Evolutionary conservation across 164 flowering plant species (phyloP).

Genomic region (Brasenia schreberi): DNA sequence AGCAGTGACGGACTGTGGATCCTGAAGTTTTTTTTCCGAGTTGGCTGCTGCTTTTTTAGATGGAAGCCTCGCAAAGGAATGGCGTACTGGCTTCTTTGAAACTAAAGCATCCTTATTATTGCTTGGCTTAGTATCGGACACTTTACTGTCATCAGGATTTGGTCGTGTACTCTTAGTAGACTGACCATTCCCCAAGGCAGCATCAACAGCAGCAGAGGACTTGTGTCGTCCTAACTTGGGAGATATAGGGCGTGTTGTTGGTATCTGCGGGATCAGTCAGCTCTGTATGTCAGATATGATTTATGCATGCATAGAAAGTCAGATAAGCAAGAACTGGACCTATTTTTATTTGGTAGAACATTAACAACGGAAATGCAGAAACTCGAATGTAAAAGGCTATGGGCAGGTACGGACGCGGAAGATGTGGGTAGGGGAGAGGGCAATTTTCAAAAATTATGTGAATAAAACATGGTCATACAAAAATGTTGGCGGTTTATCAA

Average conservation of each 20-base stretch:
- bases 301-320: too few species aligned
- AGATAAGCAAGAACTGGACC: too few species aligned
- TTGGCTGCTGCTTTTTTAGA: conserved; percentile 20
- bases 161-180: conserved; percentile 25
- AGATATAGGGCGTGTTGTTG: conserved; percentile 72
- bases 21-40: conserved; percentile 22
- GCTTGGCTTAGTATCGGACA: conserved; percentile 7
- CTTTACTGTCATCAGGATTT: background rate
- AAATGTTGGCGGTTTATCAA: too few species aligned
- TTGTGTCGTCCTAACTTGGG: conserved; percentile 84
- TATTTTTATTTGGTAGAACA: too few species aligned
- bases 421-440: too few species aligned
- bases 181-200: conserved; percentile 19
- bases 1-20: conserved; percentile 16
- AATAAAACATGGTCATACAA: too few species aligned
- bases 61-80: conserved; percentile 35
- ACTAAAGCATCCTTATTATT: conserved; percentile 10
- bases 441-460: too few species aligned
- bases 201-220: conserved; percentile 17
- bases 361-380: too few species aligned
- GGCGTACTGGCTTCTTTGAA: conserved; percentile 26
- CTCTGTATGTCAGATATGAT: too few species aligned
- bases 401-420: too few species aligned
- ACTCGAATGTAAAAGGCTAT: too few species aligned
- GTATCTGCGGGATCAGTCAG: conserved; percentile 32